Conservation (phyloP, 148 eudicot genomes). For the Rhododendron williamsianum region DNA sequence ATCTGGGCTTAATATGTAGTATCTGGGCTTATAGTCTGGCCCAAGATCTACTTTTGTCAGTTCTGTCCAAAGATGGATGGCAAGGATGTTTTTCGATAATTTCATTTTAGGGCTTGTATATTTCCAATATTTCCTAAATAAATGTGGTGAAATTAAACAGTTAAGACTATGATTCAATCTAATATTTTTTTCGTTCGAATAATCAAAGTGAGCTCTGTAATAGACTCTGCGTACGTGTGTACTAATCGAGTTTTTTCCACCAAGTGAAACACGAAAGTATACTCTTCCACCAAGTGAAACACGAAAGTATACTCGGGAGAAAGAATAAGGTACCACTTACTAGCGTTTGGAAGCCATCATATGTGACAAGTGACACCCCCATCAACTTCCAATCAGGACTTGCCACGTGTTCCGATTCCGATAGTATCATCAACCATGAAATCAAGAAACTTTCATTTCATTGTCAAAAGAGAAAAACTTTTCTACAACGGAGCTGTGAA, state of each 20-base stretch:
- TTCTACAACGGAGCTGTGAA: no score
- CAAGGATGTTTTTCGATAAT: background rate
- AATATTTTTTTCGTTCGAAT: background rate
- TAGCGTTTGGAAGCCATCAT: background rate
- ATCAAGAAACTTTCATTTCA: background rate
- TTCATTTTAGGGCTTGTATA: background rate
- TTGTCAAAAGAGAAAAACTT: background rate
- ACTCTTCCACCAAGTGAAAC: background rate
- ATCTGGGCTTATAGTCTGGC: background rate
- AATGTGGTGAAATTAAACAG: background rate
- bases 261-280: background rate
- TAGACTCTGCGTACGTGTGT: fast-evolving
- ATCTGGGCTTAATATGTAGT: background rate
- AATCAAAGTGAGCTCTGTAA: background rate
- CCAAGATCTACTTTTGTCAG: background rate
- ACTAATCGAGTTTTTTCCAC: background rate
- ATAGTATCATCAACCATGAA: background rate
- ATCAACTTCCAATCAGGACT: no score
- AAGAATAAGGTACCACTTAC: background rate
- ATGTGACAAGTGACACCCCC: background rate
- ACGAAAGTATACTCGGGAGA: background rate
- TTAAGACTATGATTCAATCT: background rate
- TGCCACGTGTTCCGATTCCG: no score
- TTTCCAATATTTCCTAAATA: background rate
- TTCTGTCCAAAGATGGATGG: background rate